These are phyloP conservation scores for Mortierella sp. DNA, from an alignment of 371 early-diverging fungal genomes.

Conservation along the genomic window DNA sequence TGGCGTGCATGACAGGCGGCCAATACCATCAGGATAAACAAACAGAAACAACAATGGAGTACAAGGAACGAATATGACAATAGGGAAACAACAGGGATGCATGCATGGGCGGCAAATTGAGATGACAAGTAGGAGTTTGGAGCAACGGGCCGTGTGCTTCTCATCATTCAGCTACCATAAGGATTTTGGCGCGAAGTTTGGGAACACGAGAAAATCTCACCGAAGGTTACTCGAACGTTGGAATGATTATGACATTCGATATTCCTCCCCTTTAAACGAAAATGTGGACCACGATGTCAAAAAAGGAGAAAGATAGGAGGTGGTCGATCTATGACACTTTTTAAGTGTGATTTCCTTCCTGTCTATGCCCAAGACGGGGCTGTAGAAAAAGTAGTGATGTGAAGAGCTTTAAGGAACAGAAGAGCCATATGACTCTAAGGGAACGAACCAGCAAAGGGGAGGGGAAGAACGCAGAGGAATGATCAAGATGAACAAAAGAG, in stretches of 20 bases:
- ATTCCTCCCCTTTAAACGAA: background rate
- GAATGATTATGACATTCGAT: background rate
- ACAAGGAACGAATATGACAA: slow-evolving; percentile 11
- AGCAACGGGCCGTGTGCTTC: background rate
- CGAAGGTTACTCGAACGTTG: slow-evolving; percentile 1
- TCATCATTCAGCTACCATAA: background rate
- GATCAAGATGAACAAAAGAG: background rate
- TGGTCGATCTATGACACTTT: background rate
- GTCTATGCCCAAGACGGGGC: no score
- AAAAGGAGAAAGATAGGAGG: background rate
- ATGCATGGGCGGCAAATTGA: slow-evolving; percentile 1
- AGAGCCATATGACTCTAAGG: background rate
- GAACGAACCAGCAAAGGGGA: background rate
- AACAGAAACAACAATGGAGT: slow-evolving; percentile 5
- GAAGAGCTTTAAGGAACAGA: no score
- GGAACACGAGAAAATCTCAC: slow-evolving; percentile 7
- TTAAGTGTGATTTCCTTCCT: no score
- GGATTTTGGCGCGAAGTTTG: slow-evolving; percentile 9
- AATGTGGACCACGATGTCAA: background rate
- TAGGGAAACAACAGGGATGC: no score
- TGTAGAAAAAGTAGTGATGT: no score
- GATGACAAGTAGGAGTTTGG: background rate
- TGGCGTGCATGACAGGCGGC: slow-evolving; percentile 15
- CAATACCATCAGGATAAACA: slow-evolving; percentile 10
- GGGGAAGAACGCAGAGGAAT: slow-evolving; percentile 2